A percentile compares a stretch with the other conserved stretches of the same genome.
phyloP scores from a whole-genome alignment of 768 basidiomycete species.

The Auricularia heimuer region DNA sequence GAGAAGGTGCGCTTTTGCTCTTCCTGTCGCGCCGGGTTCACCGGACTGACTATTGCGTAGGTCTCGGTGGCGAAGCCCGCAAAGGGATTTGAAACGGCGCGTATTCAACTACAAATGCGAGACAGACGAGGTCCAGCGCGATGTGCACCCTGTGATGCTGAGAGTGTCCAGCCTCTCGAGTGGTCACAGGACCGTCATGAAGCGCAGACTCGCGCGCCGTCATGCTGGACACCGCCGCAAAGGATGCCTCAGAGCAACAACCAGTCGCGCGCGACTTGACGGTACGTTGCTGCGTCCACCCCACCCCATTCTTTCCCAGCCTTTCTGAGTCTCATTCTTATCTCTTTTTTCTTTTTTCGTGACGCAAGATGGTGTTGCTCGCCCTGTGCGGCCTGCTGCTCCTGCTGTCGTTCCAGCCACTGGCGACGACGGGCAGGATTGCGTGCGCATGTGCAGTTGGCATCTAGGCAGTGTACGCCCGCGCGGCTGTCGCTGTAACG shows the following conservation, averaged over 20 bases:
- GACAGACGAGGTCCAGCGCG: neutral
- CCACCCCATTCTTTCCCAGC: neutral
- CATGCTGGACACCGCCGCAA: neutral
- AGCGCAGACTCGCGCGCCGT: neutral
- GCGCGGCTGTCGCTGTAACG: neutral
- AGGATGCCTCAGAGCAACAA: neutral
- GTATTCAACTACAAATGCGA: neutral
- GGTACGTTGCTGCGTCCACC: neutral
- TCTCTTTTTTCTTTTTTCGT: neutral
- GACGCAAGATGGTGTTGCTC: neutral
- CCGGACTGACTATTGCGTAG: neutral
- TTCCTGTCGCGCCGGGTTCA: neutral
- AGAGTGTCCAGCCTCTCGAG: neutral
- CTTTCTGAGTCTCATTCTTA: neutral
- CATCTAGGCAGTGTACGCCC: neutral
- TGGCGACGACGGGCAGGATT: neutral
- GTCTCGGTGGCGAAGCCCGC: neutral
- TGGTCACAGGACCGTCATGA: neutral
- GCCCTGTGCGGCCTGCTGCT: neutral
- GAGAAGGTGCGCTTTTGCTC: neutral
- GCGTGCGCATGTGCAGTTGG: neutral
- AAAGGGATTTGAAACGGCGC: neutral
- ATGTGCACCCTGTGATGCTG: neutral
- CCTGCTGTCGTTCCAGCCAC: neutral
- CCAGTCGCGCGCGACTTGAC: neutral